A percentile compares a stretch with the other conserved stretches of the same genome.
phyloP scores from a whole-genome alignment of 2,329 filamentous ascomycete species.

The Rugonectria rugulosa region DNA sequence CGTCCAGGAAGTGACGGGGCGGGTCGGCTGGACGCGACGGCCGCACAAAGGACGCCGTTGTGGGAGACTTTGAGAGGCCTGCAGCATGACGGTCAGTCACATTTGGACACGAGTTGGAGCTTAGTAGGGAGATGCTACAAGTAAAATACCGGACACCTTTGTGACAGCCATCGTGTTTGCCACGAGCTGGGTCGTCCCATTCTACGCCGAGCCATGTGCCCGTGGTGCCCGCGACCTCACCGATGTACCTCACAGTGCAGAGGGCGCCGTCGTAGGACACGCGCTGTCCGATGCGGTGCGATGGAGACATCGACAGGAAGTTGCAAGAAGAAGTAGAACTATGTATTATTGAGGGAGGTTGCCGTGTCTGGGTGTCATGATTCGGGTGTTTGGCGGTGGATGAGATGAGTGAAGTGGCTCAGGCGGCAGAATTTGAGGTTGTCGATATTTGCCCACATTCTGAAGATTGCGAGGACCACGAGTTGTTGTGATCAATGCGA shows the following conservation, averaged over 20 bases:
- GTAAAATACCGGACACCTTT: slow-evolving; percentile 81
- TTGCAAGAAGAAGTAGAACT: neutral
- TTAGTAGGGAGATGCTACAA: slow-evolving; percentile 61
- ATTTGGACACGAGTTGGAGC: neutral
- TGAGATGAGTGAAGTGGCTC: slow-evolving; percentile 10
- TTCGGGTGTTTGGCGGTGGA: neutral
- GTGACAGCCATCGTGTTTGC: slow-evolving; percentile 90
- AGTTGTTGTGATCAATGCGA: too few relatives aligned
- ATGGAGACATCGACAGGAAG: slow-evolving; percentile 48
- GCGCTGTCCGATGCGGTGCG: slow-evolving; percentile 70
- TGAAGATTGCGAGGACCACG: too few relatives aligned
- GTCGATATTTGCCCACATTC: neutral
- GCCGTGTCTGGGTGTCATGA: slow-evolving; percentile 5
- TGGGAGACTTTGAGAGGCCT: slow-evolving; percentile 70
- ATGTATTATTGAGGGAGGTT: neutral
- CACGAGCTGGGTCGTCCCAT: slow-evolving; percentile 88
- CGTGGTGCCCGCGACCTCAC: slow-evolving; percentile 76
- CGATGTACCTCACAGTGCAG: slow-evolving; percentile 87
- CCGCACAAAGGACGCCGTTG: slow-evolving; percentile 86
- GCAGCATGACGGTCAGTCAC: slow-evolving; percentile 8
- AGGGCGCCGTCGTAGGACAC: slow-evolving; percentile 79
- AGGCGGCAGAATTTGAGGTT: slow-evolving; percentile 30
- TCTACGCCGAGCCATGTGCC: slow-evolving; percentile 93
- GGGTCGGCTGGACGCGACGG: slow-evolving; percentile 74
- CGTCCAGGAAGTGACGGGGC: slow-evolving; percentile 78